A percentile compares a stretch with the other conserved stretches of the same genome.
phyloP scores from a whole-genome alignment of 352 stramenopile genomes.

The Phytophthora cactorum region DNA sequence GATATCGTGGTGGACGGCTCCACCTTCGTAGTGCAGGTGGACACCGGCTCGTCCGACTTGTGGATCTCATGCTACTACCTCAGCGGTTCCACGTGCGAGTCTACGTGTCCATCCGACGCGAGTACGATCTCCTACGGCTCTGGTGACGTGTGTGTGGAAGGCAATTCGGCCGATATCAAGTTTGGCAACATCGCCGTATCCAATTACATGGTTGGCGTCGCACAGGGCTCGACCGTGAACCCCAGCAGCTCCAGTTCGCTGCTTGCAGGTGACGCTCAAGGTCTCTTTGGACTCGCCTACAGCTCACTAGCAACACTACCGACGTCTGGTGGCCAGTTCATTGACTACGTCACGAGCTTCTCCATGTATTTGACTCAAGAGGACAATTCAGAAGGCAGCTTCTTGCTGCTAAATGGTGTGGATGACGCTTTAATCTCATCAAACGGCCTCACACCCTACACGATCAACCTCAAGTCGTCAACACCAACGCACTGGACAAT shows the following conservation, averaged over 20 bases:
- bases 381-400: slow-evolving; percentile 56
- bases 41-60: slow-evolving; percentile 82
- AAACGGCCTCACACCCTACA: slow-evolving; percentile 52
- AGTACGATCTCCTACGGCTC: slow-evolving; percentile 71
- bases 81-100: slow-evolving; percentile 41
- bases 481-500: slow-evolving; percentile 71
- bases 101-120: slow-evolving; percentile 45
- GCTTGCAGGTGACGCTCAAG: slow-evolving; percentile 55
- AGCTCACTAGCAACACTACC: slow-evolving; percentile 52
- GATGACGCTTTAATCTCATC: slow-evolving; percentile 59
- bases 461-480: slow-evolving; percentile 53
- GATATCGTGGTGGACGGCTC: slow-evolving; percentile 51
- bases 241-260: slow-evolving; percentile 42
- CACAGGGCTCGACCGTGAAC: slow-evolving; percentile 55
- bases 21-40: slow-evolving; percentile 61
- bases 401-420: slow-evolving; percentile 74
- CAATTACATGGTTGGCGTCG: slow-evolving; percentile 67
- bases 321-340: slow-evolving; percentile 53
- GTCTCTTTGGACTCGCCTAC: slow-evolving; percentile 75
- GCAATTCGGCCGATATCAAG: slow-evolving; percentile 39
- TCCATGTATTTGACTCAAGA: slow-evolving; percentile 65
- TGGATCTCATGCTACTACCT: slow-evolving; percentile 78
- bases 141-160: slow-evolving; percentile 67
- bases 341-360: slow-evolving; percentile 71
- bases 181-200: slow-evolving; percentile 53